Conservation (phyloP, 306 rosid species). For the Trifolium pratense region DNA sequence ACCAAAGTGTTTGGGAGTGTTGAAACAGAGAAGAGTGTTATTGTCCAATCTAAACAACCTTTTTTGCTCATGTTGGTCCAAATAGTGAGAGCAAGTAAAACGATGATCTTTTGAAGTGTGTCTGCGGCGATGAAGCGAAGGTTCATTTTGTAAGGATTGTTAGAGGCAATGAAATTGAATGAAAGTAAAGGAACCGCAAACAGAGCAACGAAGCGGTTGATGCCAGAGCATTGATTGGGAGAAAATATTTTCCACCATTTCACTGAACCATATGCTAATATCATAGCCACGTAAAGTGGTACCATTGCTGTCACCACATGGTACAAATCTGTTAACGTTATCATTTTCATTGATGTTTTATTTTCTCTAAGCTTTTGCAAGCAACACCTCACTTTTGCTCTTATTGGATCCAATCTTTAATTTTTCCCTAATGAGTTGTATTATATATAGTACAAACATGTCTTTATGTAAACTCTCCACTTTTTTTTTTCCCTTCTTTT, state of each 20-base stretch:
- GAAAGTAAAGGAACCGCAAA: conserved; percentile 92
- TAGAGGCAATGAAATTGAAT: conserved; percentile 83
- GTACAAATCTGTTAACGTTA: conserved; percentile 72
- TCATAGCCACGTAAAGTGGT: conserved; percentile 92
- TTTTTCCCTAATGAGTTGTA: too few relatives aligned
- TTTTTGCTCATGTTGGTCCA: conserved; percentile 64
- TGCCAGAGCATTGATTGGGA: conserved; percentile 90
- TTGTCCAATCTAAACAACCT: conserved; percentile 87
- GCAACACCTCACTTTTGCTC: too few relatives aligned
- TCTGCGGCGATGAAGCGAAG: conserved; percentile 80
- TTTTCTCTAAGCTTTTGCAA: too few relatives aligned
- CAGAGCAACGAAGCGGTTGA: conserved; percentile 87
- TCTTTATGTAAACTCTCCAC: not conserved
- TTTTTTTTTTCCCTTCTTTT: too few relatives aligned
- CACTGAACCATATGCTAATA: conserved; percentile 87
- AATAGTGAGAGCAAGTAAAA: conserved; percentile 52
- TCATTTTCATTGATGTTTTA: conserved; percentile 42
- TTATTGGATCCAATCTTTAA: too few relatives aligned
- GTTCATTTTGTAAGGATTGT: conserved; percentile 87
- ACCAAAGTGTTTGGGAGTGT: conserved; percentile 86
- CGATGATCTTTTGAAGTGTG: conserved; percentile 81
- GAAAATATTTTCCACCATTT: conserved; percentile 98
- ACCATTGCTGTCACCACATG: conserved; percentile 96
- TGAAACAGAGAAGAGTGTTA: conserved; percentile 81
- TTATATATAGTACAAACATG: not conserved